Conservation (phyloP, 2,329 filamentous ascomycete genomes). For the Calonectria pteridis region DNA sequence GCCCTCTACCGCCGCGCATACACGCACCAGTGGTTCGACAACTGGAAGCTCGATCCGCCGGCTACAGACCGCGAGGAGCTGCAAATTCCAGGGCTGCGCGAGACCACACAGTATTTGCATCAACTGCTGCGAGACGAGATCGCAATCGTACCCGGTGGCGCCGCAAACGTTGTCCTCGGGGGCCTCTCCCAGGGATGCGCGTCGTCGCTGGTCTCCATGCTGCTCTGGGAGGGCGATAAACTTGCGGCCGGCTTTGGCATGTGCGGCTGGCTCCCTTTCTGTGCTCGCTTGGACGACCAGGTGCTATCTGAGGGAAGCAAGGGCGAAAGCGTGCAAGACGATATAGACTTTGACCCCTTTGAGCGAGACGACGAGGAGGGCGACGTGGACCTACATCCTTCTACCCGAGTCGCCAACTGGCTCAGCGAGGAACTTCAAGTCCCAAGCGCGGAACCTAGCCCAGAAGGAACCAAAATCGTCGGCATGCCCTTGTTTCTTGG, state of each 20-base stretch:
- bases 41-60: neutral
- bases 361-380: neutral
- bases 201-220: neutral
- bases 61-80: neutral
- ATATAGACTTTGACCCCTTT: neutral
- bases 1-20: neutral
- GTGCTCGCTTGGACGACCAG: neutral
- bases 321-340: neutral
- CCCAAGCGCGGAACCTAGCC: neutral
- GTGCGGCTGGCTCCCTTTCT: constrained; percentile 4
- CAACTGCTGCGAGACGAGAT: neutral
- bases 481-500: neutral
- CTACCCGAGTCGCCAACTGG: neutral
- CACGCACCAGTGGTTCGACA: constrained; percentile 8
- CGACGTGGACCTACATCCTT: neutral
- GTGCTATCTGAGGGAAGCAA: neutral
- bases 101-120: neutral
- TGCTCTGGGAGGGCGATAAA: constrained; percentile 1
- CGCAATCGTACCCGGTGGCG: neutral
- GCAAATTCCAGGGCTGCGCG: neutral
- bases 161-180: neutral
- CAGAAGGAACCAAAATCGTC: neutral
- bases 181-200: constrained; percentile 3
- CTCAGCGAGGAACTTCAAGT: neutral
- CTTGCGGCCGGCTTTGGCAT: neutral